Conservation (phyloP, 495 filamentous ascomycete species). For the Podospora fimiseda region DNA sequence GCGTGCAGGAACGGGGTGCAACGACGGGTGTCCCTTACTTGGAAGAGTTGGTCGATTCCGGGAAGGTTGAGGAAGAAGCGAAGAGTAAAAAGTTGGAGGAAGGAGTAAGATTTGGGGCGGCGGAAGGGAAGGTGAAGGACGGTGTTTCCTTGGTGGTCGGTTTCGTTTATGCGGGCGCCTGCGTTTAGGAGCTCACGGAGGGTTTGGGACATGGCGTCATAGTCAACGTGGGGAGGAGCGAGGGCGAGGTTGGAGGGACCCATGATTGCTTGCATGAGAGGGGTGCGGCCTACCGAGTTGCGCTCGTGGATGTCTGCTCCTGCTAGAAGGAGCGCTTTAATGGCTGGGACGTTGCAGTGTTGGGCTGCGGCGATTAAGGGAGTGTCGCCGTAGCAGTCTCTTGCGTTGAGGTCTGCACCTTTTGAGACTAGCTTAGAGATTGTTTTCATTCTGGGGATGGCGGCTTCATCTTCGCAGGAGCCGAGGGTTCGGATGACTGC, state of each 20-base stretch:
- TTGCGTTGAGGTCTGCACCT: slow-evolving; percentile 25
- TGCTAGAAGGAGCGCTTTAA: slow-evolving; percentile 17
- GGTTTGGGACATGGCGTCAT: slow-evolving; percentile 9
- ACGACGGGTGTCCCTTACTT: slow-evolving; percentile 4
- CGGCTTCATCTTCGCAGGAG: slow-evolving; percentile 5
- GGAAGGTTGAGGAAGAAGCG: slow-evolving; percentile 19
- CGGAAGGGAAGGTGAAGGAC: slow-evolving; percentile 23
- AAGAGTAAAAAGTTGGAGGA: slow-evolving; percentile 8
- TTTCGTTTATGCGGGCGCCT: slow-evolving; percentile 18
- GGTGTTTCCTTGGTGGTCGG: slow-evolving; percentile 15
- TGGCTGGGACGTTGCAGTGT: slow-evolving; percentile 13
- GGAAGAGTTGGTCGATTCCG: slow-evolving; percentile 6
- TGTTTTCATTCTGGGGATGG: slow-evolving; percentile 11
- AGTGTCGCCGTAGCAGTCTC: slow-evolving; percentile 26
- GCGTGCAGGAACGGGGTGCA: slow-evolving; percentile 15
- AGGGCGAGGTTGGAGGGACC: slow-evolving; percentile 16
- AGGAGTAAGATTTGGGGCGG: slow-evolving; percentile 1
- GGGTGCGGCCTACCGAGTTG: slow-evolving; percentile 14
- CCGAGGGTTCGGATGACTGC: neutral
- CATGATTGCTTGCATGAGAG: slow-evolving; percentile 12
- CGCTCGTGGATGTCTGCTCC: slow-evolving; percentile 16
- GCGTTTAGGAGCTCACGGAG: slow-evolving; percentile 12
- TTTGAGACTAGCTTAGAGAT: slow-evolving; percentile 24
- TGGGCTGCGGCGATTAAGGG: slow-evolving; percentile 26
- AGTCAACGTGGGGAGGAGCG: neutral